A percentile compares a stretch with the other conserved stretches of the same genome.
Evolutionary conservation across 176 grass and related monocot genomes (phyloP).

Genomic region (Triticum timopheevii): DNA sequence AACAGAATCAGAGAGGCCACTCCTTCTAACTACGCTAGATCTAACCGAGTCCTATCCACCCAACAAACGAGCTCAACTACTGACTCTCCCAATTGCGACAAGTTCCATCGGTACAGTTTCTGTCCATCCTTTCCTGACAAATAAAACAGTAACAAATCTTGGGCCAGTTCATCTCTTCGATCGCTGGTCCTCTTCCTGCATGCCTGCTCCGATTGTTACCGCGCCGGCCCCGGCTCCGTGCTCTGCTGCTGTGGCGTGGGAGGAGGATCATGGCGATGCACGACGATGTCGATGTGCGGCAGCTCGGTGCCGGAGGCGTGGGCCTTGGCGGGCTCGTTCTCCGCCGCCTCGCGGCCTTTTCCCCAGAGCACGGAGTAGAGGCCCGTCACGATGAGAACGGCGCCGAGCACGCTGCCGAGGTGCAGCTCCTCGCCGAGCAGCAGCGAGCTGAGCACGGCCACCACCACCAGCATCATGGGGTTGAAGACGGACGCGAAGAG

Average conservation of each 20-base stretch:
- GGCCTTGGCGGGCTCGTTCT: constrained; percentile 29
- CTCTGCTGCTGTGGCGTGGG: background rate
- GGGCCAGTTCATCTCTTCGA: constrained; percentile 4
- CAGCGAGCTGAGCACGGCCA: constrained; percentile 64
- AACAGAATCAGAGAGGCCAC: background rate
- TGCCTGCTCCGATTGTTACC: background rate
- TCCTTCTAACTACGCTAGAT: background rate
- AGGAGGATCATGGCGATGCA: background rate
- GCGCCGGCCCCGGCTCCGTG: background rate
- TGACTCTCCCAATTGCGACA: background rate
- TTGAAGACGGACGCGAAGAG: constrained; percentile 83
- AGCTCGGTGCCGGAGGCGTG: background rate
- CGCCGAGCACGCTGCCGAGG: constrained; percentile 68
- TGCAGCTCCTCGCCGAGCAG: constrained; percentile 75
- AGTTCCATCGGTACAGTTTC: background rate
- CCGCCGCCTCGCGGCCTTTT: constrained; percentile 45
- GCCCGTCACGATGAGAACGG: constrained; percentile 59
- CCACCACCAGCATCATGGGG: constrained; percentile 74
- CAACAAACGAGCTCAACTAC: background rate
- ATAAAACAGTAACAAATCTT: background rate
- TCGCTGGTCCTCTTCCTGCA: background rate
- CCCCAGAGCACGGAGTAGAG: constrained; percentile 92
- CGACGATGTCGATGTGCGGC: constrained; percentile 28
- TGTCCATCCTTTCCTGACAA: background rate
- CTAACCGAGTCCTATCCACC: background rate